A percentile compares a stretch with the other conserved stretches of the same genome.
Evolutionary conservation across 2,329 filamentous ascomycete species (phyloP).

Genomic region (Claviceps purpurea): DNA sequence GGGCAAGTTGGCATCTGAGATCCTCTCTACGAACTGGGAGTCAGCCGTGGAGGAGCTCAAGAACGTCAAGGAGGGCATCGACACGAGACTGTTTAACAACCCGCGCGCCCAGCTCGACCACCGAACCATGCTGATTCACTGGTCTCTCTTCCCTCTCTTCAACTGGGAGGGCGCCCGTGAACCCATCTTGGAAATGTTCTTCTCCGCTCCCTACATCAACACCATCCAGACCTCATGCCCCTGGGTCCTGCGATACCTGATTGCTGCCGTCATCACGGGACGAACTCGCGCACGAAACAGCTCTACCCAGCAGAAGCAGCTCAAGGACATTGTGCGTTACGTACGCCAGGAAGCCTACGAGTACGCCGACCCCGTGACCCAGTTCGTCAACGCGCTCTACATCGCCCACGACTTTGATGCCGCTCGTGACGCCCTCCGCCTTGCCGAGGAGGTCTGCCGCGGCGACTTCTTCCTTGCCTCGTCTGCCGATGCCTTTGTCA

Average conservation of each 20-base stretch:
- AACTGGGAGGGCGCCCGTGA: constrained; percentile 91
- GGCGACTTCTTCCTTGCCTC: constrained; percentile 91
- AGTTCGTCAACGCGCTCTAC: constrained; percentile 92
- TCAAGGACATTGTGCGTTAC: constrained; percentile 93
- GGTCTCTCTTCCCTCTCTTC: constrained; percentile 97
- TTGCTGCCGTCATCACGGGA: constrained; percentile 89
- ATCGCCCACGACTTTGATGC: constrained; percentile 84
- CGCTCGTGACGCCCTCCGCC: constrained; percentile 71
- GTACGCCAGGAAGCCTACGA: constrained; percentile 96
- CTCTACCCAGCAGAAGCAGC: constrained; percentile 86
- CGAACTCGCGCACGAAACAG: constrained; percentile 70
- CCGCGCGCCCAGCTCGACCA: constrained; percentile 89
- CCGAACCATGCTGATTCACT: constrained; percentile 96
- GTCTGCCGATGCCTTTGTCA: constrained; percentile 78
- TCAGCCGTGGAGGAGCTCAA: constrained; percentile 78
- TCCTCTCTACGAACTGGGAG: constrained; percentile 92
- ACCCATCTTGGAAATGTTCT: constrained; percentile 86
- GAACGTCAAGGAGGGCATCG: constrained; percentile 84
- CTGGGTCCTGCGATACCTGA: constrained; percentile 89
- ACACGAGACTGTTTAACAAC: constrained; percentile 92
- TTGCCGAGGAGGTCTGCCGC: constrained; percentile 82
- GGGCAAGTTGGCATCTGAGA: constrained; percentile 95
- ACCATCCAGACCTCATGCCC: constrained; percentile 97
- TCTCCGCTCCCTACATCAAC: constrained; percentile 96
- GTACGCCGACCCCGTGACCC: constrained; percentile 89